phyloP scores from a whole-genome alignment of 805 yeast species.

The Metschnikowia matae region DNA sequence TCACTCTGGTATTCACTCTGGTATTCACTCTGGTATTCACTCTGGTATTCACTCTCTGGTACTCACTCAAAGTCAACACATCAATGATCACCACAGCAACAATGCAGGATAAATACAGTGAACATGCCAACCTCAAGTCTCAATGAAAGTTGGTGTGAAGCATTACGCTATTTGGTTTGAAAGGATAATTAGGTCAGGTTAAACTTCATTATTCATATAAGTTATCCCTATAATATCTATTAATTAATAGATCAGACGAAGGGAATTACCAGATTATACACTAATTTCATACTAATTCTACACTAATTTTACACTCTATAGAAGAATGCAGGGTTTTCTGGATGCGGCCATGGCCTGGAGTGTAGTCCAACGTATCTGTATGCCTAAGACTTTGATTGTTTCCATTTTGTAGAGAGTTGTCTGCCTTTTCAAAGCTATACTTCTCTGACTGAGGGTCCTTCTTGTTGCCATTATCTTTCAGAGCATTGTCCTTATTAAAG shows the following conservation, averaged over 20 bases:
- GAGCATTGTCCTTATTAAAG: constrained; percentile 16
- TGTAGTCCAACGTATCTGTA: constrained; percentile 7
- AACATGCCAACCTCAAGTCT: constrained; percentile 11
- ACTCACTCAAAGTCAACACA: constrained; percentile 2
- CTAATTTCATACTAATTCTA: too few relatives aligned
- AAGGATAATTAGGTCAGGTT: too few relatives aligned
- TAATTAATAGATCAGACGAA: too few relatives aligned
- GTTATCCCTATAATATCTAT: too few relatives aligned
- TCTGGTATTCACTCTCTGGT: too few relatives aligned
- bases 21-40: too few relatives aligned
- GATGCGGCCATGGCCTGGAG: constrained; percentile 36
- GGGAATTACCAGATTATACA: too few relatives aligned
- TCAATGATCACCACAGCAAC: background rate
- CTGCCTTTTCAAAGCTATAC: background rate
- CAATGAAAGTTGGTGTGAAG: too few relatives aligned
- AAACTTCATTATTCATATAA: too few relatives aligned
- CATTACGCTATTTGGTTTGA: too few relatives aligned
- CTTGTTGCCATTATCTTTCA: background rate
- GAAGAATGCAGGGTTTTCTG: constrained; percentile 34
- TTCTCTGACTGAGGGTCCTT: constrained; percentile 1
- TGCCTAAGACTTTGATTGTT: background rate
- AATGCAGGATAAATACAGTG: constrained; percentile 1
- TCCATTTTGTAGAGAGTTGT: background rate
- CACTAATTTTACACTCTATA: too few relatives aligned
- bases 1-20: too few relatives aligned